Conservation (phyloP, 1,284 basidiomycete genomes). For the Ceratorhiza oryzae-sativae region DNA sequence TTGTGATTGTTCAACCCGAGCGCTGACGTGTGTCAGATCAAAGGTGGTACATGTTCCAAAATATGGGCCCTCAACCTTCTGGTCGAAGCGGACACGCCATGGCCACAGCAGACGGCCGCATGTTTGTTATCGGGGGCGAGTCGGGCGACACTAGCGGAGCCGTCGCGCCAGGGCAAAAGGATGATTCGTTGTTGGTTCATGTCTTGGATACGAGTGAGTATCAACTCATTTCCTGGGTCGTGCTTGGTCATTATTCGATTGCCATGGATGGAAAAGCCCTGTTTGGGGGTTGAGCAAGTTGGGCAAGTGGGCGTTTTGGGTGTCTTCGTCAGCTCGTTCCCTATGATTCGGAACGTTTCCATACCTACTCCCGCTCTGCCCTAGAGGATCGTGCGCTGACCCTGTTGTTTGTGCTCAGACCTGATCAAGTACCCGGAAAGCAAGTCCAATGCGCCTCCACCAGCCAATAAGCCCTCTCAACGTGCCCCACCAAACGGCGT, state of each 20-base stretch:
- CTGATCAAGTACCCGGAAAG: conserved; percentile 92
- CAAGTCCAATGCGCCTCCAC: conserved; percentile 46
- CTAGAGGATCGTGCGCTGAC: neutral
- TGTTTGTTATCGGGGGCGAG: conserved; percentile 95
- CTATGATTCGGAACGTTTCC: neutral
- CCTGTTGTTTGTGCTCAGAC: conserved; percentile 55
- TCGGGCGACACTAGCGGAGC: conserved; percentile 62
- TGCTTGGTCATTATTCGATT: too few species aligned
- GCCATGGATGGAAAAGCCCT: too few species aligned
- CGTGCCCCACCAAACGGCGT: neutral
- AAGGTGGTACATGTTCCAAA: conserved; percentile 99
- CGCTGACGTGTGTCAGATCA: conserved; percentile 59
- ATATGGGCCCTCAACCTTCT: conserved; percentile 94
- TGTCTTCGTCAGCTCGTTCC: neutral
- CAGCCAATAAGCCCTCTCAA: neutral
- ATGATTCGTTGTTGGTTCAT: conserved; percentile 85
- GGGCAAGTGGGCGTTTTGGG: neutral
- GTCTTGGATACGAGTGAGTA: conserved; percentile 90
- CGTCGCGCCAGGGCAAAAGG: conserved; percentile 57
- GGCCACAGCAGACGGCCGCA: conserved; percentile 86
- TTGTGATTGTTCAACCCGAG: neutral
- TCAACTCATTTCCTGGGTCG: too few species aligned
- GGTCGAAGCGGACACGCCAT: conserved; percentile 95
- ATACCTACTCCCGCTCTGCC: neutral
- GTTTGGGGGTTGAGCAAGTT: neutral